Evolutionary conservation across 768 basidiomycete species (phyloP), one percentile per base, ranked within the genome.

Genomic region (Rhizopogon vesiculosus): DNA sequence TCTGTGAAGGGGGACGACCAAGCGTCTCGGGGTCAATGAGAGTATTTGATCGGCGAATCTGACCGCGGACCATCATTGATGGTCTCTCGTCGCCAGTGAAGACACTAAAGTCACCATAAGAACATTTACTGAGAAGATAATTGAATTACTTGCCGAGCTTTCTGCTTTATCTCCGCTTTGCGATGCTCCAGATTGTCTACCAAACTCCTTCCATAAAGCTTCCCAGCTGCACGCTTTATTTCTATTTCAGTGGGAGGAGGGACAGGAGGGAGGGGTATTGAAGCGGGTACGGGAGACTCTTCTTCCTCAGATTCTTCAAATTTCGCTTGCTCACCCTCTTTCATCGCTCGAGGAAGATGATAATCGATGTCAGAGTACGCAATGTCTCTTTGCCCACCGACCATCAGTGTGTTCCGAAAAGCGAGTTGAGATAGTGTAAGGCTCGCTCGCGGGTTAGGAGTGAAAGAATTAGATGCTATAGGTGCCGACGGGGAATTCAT

Each of bases 21-120:
- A 92, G 74, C 3, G 80, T 73, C 41, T 79, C 74, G 16, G 87
- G 86, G 66, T 93, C 88, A 62, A 93, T 89, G 49, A 93, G 69
- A 0, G 91, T 89, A 61, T 80, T 85, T 12, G 81, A 68, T 18
- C 81, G 84, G 55, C 77, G 71, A 38, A 75, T 68, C 42, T 73
- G 70, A 39, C 76, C 74, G 58, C 93, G 82, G 35, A 86, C 82
- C 93, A 96, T 95, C 94, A 96, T 96, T 5, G 91, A 89, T 9
- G 94, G 92, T 55, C 93, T 78, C 60, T 88, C 80, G 64, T 97
- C 94, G 13, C 94, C 94, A 53, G 76, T 84, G 69, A 97, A 97
- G 13, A 91, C 87, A 53, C 94, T 96, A 19, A 40, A 28, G 53
- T 35, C 38, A 54, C 48, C 22, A 25, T 22, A 49, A 45, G 39